These are phyloP conservation scores for Saturnispora besseyi DNA, from an alignment of 805 yeast genomes.

Conservation along the genomic window DNA sequence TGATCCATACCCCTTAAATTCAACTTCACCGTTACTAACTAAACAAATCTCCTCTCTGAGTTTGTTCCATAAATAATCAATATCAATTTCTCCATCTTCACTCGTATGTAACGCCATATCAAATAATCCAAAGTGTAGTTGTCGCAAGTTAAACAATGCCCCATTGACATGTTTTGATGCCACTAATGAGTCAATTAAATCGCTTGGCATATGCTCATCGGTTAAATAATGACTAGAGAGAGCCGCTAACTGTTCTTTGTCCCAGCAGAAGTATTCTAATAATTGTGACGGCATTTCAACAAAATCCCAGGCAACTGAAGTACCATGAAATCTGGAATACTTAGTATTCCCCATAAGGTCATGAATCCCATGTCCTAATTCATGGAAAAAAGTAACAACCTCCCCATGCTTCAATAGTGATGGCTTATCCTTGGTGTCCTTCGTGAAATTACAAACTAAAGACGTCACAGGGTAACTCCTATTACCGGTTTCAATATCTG, in stretches of 20 bases:
- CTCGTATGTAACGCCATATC: slow-evolving; percentile 63
- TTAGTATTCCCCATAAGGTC: slow-evolving; percentile 59
- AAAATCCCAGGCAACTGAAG: slow-evolving; percentile 73
- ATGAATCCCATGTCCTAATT: slow-evolving; percentile 85
- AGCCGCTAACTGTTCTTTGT: slow-evolving; percentile 44
- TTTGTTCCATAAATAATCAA: slow-evolving; percentile 54
- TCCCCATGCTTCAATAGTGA: slow-evolving; percentile 69
- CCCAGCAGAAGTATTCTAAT: slow-evolving; percentile 87
- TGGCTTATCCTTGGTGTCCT: slow-evolving; percentile 61
- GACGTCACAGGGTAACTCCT: slow-evolving; percentile 64
- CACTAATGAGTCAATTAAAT: slow-evolving; percentile 48
- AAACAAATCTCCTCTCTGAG: slow-evolving; percentile 55
- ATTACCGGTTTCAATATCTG: slow-evolving; percentile 34
- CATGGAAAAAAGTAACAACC: slow-evolving; percentile 81
- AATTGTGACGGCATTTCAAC: slow-evolving; percentile 90
- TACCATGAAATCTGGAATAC: slow-evolving; percentile 65
- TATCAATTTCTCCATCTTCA: slow-evolving; percentile 38
- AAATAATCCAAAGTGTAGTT: slow-evolving; percentile 68
- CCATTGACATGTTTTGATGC: slow-evolving; percentile 68
- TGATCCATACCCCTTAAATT: slow-evolving; percentile 61
- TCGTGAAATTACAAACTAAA: slow-evolving; percentile 76
- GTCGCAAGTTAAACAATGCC: slow-evolving; percentile 63
- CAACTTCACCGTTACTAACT: slow-evolving; percentile 43
- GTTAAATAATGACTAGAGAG: slow-evolving; percentile 58
- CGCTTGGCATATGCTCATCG: slow-evolving; percentile 48